Evolutionary conservation across 2,329 filamentous ascomycete species (phyloP), one percentile per base, ranked within the genome.

Genomic region (Eutypa lata): DNA sequence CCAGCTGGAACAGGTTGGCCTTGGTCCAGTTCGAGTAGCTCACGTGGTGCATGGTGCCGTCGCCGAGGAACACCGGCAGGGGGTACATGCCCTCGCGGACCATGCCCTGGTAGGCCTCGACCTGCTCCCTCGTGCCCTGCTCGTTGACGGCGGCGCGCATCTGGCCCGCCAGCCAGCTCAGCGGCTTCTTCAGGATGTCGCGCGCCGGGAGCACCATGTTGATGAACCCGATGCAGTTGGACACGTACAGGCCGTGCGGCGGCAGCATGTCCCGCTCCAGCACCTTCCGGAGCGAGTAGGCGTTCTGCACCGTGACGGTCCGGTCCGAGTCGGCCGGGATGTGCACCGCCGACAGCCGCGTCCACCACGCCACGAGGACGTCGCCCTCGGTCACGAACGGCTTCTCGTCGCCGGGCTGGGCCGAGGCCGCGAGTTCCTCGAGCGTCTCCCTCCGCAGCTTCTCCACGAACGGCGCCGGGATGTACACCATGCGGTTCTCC

Each of bases 331-430:
- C 33, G 24, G 49, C 33, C n/a, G 57, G 58, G n/a, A 61, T 59
- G 47, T 59, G 61, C n/a, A 53, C 59, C 22, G 61, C 56, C 42
- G 61, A 61, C 11, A 68, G 57, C 10, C 68, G 68, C 8, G 64
- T 57, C 59, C 61, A 67, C 69, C 72, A 76, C 0, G 73, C 70
- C 2, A 58, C 48, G 2, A 77, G 60, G 2, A 76, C 58, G 42
- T 76, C 73, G 35, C 66, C 60, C 22, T 75, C 70, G 42, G 64
- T 71, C 13, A 76, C 8, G 48, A 72, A 75, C 1, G 66, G 53
- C 10, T 42, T 45, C 6, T 53, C 47, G 3, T n/a, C 37, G 35
- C 35, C 5, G 6, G 10, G 6, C 16, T 14, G 6, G 16, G 35
- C 53, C 6, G 57, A 38, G 1, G 48, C 47, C 2, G 48, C 48